Conservation (phyloP, 805 yeast genomes). For the Wickerhamiella brachini region DNA sequence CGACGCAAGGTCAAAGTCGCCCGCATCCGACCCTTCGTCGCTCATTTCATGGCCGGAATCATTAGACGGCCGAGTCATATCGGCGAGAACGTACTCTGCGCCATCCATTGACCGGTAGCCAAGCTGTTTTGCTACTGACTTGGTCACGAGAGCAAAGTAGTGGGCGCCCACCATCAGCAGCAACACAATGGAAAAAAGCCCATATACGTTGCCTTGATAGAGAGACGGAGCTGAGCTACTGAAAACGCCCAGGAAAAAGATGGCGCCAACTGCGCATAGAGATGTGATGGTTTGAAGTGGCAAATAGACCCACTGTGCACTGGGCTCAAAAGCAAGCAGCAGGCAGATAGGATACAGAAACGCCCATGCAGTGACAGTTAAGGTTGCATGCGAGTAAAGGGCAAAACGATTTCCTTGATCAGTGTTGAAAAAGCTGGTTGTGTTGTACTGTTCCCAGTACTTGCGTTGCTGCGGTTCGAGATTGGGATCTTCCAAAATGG, state of each 20-base stretch:
- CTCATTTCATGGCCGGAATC: slow-evolving; percentile 16
- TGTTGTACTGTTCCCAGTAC: slow-evolving; percentile 69
- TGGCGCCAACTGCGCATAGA: slow-evolving; percentile 19
- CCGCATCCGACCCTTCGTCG: slow-evolving; percentile 4
- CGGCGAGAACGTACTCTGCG: slow-evolving; percentile 20
- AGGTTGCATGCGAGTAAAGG: slow-evolving; percentile 40
- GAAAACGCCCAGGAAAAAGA: slow-evolving; percentile 45
- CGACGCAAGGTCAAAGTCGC: slow-evolving; percentile 10
- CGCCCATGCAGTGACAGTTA: slow-evolving; percentile 33
- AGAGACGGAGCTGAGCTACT: slow-evolving; percentile 45
- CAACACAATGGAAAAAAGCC: slow-evolving; percentile 49
- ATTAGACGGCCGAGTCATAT: slow-evolving; percentile 12
- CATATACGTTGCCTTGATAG: slow-evolving; percentile 68
- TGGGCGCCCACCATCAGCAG: slow-evolving; percentile 41
- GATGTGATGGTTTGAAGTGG: slow-evolving; percentile 42
- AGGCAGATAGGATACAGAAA: slow-evolving; percentile 55
- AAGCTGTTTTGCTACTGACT: slow-evolving; percentile 9
- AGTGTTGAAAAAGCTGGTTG: slow-evolving; percentile 50
- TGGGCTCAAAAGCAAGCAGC: slow-evolving; percentile 45
- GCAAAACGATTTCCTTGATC: slow-evolving; percentile 37
- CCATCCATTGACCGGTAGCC: slow-evolving; percentile 19
- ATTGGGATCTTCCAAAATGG: slow-evolving; percentile 44
- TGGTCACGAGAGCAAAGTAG: slow-evolving; percentile 26
- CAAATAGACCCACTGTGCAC: slow-evolving; percentile 38
- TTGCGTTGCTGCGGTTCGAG: slow-evolving; percentile 57